Base-by-base conservation (phyloP, 805 yeast species). In the Lachancea dasiensis region DNA sequence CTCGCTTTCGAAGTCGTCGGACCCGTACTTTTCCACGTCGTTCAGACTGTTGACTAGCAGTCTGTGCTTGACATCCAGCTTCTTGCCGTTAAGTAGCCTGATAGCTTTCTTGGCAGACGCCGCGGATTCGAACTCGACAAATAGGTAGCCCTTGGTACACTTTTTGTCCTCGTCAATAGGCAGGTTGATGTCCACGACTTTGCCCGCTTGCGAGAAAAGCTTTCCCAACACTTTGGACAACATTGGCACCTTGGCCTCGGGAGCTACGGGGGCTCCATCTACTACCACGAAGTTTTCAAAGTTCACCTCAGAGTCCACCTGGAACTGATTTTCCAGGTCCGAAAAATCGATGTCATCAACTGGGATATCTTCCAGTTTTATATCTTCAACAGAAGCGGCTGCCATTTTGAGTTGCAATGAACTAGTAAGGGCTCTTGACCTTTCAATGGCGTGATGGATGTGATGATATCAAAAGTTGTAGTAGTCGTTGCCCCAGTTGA, bases 231-330 rank as follows among this genome's bases (percentile, higher is more conserved):
- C 97, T 62, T 86, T 89, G 50, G 79, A 74, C 58, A 92, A 73
- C 41, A 84, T 77, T 39, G 86, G 84, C 36, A 79, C 84, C 65
- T 92, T 92, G 37, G 86, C 61, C 58, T 81, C 95, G 41, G 97
- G 95, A 18, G 95, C 95, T 45, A 86, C 70, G 49, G 99, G 99
- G 8, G 95, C 89, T 33, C 98, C 98, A 60, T 87, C 97, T 36
- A 86, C 82, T 21, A 90, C 84, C 41, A 90, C 77, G 56, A 77
- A 87, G 54, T 75, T 75, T 54, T 85, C 95, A 40, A 84, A 70
- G 35, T 78, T 75, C 41, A 71, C 65, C 14, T 38, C 35, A 36
- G 75, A 77, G 38, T 73, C 77, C 34, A 82, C 78, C 17, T 74
- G 63, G 61, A 73, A 86, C 63, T 85, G 70, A 40, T 72, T 78